Percentiles rank a stretch among this genome's conserved stretches.
Evolutionary conservation across 306 rosid genomes (phyloP).

Genomic region (Casuarina cunninghamiana): DNA sequence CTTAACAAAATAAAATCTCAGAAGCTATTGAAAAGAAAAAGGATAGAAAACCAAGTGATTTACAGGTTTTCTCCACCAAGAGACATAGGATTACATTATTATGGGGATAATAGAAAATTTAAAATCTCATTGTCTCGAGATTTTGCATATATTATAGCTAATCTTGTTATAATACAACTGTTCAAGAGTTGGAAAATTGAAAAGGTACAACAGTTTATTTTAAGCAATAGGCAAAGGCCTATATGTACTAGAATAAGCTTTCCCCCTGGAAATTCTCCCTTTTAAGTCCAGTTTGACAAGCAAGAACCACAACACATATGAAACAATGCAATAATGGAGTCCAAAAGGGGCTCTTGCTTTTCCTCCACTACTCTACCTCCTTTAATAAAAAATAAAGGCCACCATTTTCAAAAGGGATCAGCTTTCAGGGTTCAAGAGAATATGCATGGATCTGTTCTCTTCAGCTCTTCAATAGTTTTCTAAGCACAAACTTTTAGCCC

Average conservation of each 20-base stretch:
- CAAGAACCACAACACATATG: constrained; percentile 44
- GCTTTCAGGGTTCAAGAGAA: constrained; percentile 77
- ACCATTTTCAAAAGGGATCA: constrained; percentile 52
- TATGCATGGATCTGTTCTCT: constrained; percentile 62
- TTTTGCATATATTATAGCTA: constrained; percentile 34
- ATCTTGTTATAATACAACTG: constrained; percentile 19
- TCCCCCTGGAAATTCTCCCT: constrained; percentile 43
- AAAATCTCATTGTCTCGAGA: constrained; percentile 5
- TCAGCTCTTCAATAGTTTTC: constrained; percentile 36
- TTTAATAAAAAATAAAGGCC: constrained; percentile 52
- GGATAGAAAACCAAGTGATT: background rate
- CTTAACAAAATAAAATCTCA: too few species aligned
- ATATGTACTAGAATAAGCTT: constrained; percentile 41
- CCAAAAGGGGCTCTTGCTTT: constrained; percentile 56
- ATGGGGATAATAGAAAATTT: background rate
- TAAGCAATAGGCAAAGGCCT: constrained; percentile 33
- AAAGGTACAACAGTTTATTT: constrained; percentile 27
- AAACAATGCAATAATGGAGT: constrained; percentile 69
- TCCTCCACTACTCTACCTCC: constrained; percentile 57
- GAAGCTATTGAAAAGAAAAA: background rate
- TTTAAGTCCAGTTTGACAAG: constrained; percentile 52
- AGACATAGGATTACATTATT: background rate
- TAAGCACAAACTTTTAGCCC: constrained; percentile 50
- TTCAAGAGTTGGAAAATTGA: constrained; percentile 26
- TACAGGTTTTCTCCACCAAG: background rate